These are phyloP conservation scores for Dissoconium aciculare DNA, from an alignment of 2,329 filamentous ascomycete genomes.

Conservation along the genomic window DNA sequence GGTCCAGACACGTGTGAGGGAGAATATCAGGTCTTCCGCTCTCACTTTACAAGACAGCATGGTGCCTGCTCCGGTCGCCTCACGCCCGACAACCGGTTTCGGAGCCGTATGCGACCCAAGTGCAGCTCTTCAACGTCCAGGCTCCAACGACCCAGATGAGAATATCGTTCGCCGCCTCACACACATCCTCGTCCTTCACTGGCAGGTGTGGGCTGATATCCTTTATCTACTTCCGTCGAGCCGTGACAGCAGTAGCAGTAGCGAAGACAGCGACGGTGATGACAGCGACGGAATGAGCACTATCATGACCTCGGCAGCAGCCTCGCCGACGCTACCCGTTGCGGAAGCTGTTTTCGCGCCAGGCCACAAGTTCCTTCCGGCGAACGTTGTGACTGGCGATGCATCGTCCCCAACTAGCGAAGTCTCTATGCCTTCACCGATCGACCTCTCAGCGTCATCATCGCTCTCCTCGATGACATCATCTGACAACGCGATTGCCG, in stretches of 20 bases:
- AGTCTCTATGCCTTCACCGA: no score
- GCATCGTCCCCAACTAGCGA: no score
- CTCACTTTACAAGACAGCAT: conserved; percentile 32
- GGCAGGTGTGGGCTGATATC: conserved; percentile 71
- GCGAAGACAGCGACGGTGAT: background rate
- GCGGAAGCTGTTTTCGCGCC: conserved; percentile 18
- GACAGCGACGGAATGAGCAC: conserved; percentile 1
- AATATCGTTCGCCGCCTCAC: conserved; percentile 65
- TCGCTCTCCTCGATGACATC: no score
- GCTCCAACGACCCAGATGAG: conserved; percentile 17
- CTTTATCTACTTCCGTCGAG: conserved; percentile 40
- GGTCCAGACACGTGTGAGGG: conserved; percentile 21
- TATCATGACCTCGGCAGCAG: conserved; percentile 8
- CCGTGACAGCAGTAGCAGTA: conserved; percentile 8
- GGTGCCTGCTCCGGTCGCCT: conserved; percentile 12
- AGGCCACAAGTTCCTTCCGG: conserved; percentile 18
- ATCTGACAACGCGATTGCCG: no score
- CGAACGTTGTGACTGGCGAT: background rate
- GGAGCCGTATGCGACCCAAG: conserved; percentile 17
- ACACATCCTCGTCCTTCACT: conserved; percentile 74
- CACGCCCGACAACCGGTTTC: conserved; percentile 12
- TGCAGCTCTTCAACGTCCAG: conserved; percentile 3
- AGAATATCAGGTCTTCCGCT: conserved; percentile 25
- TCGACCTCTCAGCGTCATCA: no score
- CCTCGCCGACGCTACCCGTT: conserved; percentile 15